A percentile compares a stretch with the other conserved stretches of the same genome.
Conservation (phyloP, 495 filamentous ascomycete genomes). For the Talaromyces liani region DNA sequence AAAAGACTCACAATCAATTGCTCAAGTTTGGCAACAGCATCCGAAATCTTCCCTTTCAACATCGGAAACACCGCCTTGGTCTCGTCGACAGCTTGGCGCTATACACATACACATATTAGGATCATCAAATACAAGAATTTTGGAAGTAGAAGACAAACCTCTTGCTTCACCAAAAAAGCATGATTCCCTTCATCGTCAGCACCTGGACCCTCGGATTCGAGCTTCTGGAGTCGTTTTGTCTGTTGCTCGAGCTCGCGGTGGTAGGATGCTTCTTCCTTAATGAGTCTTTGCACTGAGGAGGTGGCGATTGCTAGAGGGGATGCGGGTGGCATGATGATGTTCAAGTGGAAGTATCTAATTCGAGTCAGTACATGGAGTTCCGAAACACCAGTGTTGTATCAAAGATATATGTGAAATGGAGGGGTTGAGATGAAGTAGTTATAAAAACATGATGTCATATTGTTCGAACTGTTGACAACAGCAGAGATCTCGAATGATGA, state of each 20-base stretch:
- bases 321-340: conserved; percentile 56
- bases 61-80: conserved; percentile 72
- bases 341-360: background rate
- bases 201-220: conserved; percentile 42
- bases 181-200: conserved; percentile 53
- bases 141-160: conserved; percentile 44
- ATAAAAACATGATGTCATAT: background rate
- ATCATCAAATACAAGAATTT: background rate
- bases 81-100: conserved; percentile 73
- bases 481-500: background rate
- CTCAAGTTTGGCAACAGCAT: conserved; percentile 63
- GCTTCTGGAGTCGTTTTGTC: conserved; percentile 60
- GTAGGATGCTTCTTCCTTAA: conserved; percentile 89
- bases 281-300: conserved; percentile 65
- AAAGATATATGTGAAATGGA: background rate
- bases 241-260: conserved; percentile 73
- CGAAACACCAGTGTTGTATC: background rate
- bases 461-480: background rate
- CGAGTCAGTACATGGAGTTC: background rate
- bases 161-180: conserved; percentile 69
- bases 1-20: conserved; percentile 48
- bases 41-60: conserved; percentile 55
- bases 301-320: conserved; percentile 66
- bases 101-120: conserved; percentile 1
- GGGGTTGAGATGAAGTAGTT: background rate